Base-by-base conservation (phyloP, 2,329 filamentous ascomycete species). In the Paecilomyces sp. region DNA sequence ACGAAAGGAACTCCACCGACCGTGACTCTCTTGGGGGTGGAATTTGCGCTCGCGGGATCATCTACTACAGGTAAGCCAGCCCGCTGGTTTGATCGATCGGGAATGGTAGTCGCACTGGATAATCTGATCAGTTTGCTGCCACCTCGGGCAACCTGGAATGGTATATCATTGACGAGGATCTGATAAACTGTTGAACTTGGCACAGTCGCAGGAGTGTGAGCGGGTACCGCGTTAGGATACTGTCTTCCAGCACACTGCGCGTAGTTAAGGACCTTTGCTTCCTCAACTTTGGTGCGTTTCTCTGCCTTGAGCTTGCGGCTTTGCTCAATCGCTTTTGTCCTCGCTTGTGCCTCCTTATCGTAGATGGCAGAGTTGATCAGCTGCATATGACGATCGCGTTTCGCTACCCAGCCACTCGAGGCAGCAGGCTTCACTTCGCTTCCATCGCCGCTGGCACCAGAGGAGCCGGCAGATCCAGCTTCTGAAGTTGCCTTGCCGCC, bases 1-100 rank as follows among this genome's bases (percentile, higher is more conserved):
- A 91, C 83, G 71, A 96, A 96, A 64, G 84, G 86, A 67, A 96
- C 89, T 51, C 91, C 90, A 57, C 88, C 90, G 62, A 96, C 79
- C 5, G 80, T 77, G 50, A 88, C 83, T 63, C 82, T 84, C 75
- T 92, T 94, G 0, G 92, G 92, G 1, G 91, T 95, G 55, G 82
- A 80, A 57, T 83, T 85, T 58, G 84, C 81, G 41, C 83, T 79
- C 68, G 86, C 85, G 54, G 80, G 76, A 66, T 88, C 85, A 74
- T 75, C 80, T 81, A 74, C 58, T 56, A 70, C 64, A 61, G 64
- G 72, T 77, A 71, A 77, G 74, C 80, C 82, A 86, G 69, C 63
- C 71, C 67, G 68, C 57, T 57, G 62, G 57, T 59, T 25, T 30
- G 57, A 50, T 55, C 9, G 24, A 51, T 55, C 24, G 51, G 56